Conservation (phyloP, 768 basidiomycete species). For the Lactarius evosmus region DNA sequence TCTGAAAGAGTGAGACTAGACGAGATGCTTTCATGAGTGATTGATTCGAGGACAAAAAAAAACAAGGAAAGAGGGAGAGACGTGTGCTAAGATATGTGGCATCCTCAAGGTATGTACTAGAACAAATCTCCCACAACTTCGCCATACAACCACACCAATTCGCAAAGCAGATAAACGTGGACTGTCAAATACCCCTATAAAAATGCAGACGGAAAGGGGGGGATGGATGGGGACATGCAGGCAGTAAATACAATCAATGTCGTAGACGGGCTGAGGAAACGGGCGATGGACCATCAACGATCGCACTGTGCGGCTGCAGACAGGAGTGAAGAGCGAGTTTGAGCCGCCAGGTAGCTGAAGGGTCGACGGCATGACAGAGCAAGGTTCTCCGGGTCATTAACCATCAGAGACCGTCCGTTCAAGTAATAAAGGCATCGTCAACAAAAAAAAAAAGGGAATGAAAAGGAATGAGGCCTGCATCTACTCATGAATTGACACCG, state of each 20-base stretch:
- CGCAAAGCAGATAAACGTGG: conserved; percentile 20
- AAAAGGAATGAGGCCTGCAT: neutral
- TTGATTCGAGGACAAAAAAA: neutral
- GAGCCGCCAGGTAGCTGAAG: neutral
- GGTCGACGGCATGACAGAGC: neutral
- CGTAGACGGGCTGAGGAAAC: conserved; percentile 4
- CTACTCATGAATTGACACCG: conserved; percentile 14
- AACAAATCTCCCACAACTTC: conserved; percentile 2
- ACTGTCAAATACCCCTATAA: conserved; percentile 28
- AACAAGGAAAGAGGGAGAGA: neutral
- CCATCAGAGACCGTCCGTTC: neutral
- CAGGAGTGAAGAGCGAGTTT: neutral
- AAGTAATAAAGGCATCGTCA: conserved; percentile 1
- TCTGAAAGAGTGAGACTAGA: too few species aligned
- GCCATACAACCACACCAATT: conserved; percentile 17
- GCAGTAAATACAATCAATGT: conserved; percentile 21
- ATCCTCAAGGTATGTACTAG: conserved; percentile 25
- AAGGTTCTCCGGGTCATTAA: neutral
- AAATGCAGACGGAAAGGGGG: conserved; percentile 22
- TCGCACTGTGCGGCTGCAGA: neutral
- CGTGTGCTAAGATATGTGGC: conserved; percentile 17
- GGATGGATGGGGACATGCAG: conserved; percentile 5
- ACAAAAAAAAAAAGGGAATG: conserved; percentile 1
- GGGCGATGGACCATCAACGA: conserved; percentile 3
- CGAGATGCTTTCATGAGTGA: neutral